These are phyloP conservation scores for Kwoniella sp. DNA, from an alignment of 768 basidiomycete species.

Conservation along the genomic window DNA sequence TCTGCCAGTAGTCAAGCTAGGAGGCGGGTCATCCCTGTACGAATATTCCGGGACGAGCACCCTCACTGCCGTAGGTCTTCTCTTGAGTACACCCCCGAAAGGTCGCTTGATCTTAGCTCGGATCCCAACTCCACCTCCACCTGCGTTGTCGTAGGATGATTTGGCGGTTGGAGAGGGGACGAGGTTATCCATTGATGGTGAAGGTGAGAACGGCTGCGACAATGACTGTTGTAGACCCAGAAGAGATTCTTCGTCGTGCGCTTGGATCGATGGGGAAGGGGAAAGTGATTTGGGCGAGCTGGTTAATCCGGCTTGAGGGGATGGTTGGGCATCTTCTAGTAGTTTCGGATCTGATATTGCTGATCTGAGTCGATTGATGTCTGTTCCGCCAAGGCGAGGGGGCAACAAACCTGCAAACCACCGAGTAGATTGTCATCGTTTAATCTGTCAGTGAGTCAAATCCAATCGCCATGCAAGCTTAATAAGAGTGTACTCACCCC, in stretches of 20 bases:
- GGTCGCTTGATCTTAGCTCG: conserved; percentile 7
- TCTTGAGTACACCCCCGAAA: conserved; percentile 18
- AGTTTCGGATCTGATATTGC: conserved; percentile 12
- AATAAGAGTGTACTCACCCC: conserved; percentile 58
- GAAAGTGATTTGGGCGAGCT: neutral
- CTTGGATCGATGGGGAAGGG: conserved; percentile 3
- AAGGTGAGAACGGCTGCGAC: conserved; percentile 13
- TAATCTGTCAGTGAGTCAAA: no score
- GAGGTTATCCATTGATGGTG: conserved; percentile 3
- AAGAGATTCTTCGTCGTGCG: conserved; percentile 29
- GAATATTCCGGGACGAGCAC: conserved; percentile 23
- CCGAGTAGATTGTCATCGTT: neutral
- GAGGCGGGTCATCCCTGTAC: neutral
- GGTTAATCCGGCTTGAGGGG: neutral
- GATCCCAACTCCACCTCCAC: neutral
- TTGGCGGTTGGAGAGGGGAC: conserved; percentile 7
- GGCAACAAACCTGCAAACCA: conserved; percentile 63
- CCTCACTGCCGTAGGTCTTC: conserved; percentile 45
- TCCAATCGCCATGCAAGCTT: no score
- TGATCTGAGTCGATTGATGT: conserved; percentile 20
- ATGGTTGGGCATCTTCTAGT: neutral
- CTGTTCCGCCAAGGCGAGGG: conserved; percentile 29
- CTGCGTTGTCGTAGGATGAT: neutral
- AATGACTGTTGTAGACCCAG: conserved; percentile 14
- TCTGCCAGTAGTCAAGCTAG: neutral